Percentiles rank a stretch among this genome's conserved stretches.
Evolutionary conservation across 768 basidiomycete species (phyloP).

Genomic region (Boletellus ananas): DNA sequence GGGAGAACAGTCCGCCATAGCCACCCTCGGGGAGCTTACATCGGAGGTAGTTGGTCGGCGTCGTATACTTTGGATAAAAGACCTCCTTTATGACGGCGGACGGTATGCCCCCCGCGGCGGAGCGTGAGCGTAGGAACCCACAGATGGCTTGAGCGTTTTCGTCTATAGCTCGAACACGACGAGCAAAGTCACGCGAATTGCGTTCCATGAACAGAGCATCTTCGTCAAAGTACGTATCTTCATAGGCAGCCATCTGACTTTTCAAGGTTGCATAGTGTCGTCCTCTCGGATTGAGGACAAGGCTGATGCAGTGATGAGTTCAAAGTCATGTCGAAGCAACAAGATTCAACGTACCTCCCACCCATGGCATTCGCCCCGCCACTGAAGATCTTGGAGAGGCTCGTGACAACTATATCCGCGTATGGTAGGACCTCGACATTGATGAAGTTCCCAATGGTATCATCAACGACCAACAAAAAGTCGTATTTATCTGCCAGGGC

Average conservation of each 20-base stretch:
- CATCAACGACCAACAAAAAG: conserved; percentile 88
- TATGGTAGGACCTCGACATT: conserved; percentile 88
- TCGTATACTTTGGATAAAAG: conserved; percentile 84
- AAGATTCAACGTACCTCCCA: conserved; percentile 65
- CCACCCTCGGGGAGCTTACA: conserved; percentile 59
- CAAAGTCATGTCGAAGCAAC: neutral
- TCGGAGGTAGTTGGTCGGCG: conserved; percentile 64
- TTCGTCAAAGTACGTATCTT: conserved; percentile 85
- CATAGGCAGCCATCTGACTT: conserved; percentile 56
- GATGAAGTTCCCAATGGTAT: conserved; percentile 91
- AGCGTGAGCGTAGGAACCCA: conserved; percentile 66
- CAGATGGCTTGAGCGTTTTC: conserved; percentile 79
- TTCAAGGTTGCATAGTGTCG: conserved; percentile 69
- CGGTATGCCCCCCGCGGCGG: conserved; percentile 36
- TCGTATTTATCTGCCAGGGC: conserved; percentile 81
- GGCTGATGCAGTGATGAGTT: conserved; percentile 40
- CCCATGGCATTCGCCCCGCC: conserved; percentile 97
- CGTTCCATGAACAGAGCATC: conserved; percentile 97
- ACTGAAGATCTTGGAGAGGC: conserved; percentile 92
- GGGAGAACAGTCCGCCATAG: conserved; percentile 83
- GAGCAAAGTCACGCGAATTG: conserved; percentile 90
- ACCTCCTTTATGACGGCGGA: conserved; percentile 69
- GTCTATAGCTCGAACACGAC: conserved; percentile 74
- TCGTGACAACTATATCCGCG: conserved; percentile 88
- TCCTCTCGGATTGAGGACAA: conserved; percentile 81